Evolutionary conservation across 768 basidiomycete genomes (phyloP), one percentile per base, ranked within the genome.

Genomic region (Mycena rebaudengoi): DNA sequence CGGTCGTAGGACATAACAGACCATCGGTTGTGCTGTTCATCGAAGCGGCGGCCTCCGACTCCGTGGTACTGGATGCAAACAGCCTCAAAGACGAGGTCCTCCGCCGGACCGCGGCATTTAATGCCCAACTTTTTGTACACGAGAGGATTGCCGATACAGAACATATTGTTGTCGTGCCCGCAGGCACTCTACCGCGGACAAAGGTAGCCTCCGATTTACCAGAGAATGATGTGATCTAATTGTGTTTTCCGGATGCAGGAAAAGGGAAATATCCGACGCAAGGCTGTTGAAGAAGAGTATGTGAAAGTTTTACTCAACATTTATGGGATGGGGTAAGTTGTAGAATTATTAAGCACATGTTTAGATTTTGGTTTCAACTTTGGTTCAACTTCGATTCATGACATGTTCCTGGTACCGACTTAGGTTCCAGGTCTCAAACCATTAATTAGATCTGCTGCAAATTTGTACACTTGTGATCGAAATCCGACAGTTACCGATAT

Each of bases 1-100:
- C 73, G 10, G 75, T 72, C 12, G 75, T 77, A 18, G 77, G 77
- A 12, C 71, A 78, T 50, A 71, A 73, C 58, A 70, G 70, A 49
- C 72, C 74, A 2, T 65, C 65, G 11, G 65, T 73, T 11, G 68
- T 75, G 0, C 68, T 78, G 4, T 70, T 78, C 14, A 66, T 75
- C 7, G 77, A 78, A 51, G 69, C 72, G 3, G 39, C 53, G 26
- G 28, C 39, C 2, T 16, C 45, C 1, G 40, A 25, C 14, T 35
- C 39, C 5, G 11, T 10, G 29, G 51, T 54, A 5, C 37, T 29
- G 5, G 62, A 64, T 12, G 54, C 68, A 4, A 45, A 50, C 2
- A 32, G 29, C 3, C 45, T 73, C 4, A 76, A 78, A 44, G 48
- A 29, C 18, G 66, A 65, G 18, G 70, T 78, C 23, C 26, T 78